Percentiles rank a stretch among this genome's conserved stretches.
These are phyloP conservation scores for Pulicaria dysenterica DNA, from an alignment of 129 eudicot species.

Conservation along the genomic window DNA sequence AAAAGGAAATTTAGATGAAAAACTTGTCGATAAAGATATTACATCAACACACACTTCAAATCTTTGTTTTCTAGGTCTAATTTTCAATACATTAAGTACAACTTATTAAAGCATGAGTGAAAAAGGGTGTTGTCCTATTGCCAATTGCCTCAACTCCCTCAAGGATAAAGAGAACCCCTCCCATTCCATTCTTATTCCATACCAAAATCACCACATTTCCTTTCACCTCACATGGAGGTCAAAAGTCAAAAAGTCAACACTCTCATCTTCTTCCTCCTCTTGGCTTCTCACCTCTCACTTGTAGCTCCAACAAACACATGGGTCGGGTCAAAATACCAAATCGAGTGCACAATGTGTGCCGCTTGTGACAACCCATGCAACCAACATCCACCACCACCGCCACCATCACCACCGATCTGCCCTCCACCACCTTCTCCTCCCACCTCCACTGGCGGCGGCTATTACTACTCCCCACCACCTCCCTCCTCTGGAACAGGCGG, in stretches of 20 bases:
- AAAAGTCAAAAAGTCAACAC: constrained; percentile 31
- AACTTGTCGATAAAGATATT: too few relatives aligned
- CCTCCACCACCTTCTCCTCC: constrained; percentile 42
- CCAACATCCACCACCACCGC: constrained; percentile 46
- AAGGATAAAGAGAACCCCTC: constrained; percentile 13
- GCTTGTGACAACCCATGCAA: constrained; percentile 89
- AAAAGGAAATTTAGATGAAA: too few relatives aligned
- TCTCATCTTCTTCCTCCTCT: constrained; percentile 20
- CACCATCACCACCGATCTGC: constrained; percentile 33
- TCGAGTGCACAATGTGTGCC: constrained; percentile 86
- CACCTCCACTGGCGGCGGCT: neutral
- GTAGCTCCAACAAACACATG: constrained; percentile 36
- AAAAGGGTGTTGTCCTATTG: constrained; percentile 7
- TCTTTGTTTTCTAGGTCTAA: constrained; percentile 6
- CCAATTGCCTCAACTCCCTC: neutral
- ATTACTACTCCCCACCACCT: constrained; percentile 39
- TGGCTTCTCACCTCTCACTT: constrained; percentile 29
- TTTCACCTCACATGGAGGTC: constrained; percentile 31
- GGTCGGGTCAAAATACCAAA: constrained; percentile 76
- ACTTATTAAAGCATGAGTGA: neutral
- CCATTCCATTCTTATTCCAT: neutral
- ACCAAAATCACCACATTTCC: constrained; percentile 20
- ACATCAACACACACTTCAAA: too few relatives aligned
- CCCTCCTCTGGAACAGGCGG: constrained; percentile 24
- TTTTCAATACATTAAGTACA: neutral